A percentile compares a stretch with the other conserved stretches of the same genome.
These are phyloP conservation scores for Sphaerobolus stellatus DNA, from an alignment of 1,284 basidiomycete species.

Conservation along the genomic window DNA sequence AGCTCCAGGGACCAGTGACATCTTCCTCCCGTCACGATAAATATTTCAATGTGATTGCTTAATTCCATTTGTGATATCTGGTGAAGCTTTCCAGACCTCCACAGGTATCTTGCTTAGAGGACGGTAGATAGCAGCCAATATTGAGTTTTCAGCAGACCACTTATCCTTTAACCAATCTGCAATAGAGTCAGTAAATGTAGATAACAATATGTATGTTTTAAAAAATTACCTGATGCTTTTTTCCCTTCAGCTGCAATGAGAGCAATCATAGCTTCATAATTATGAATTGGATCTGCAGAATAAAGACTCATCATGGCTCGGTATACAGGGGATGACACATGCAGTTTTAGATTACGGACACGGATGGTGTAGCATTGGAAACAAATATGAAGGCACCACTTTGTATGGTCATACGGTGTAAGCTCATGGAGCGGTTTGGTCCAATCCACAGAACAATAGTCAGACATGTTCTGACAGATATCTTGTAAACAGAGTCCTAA, in stretches of 20 bases:
- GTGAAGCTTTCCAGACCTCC: constrained; percentile 23
- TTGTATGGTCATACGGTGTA: constrained; percentile 11
- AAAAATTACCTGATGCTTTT: constrained; percentile 17
- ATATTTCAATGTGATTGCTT: constrained; percentile 18
- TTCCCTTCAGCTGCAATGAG: constrained; percentile 19
- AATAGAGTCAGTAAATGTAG: not conserved
- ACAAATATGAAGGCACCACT: constrained; percentile 11
- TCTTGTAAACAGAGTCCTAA: constrained; percentile 2
- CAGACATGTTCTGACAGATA: not conserved
- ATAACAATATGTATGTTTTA: not conserved
- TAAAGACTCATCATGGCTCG: constrained; percentile 22
- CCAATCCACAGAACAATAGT: not conserved
- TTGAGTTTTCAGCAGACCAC: constrained; percentile 14
- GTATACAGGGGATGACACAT: not conserved
- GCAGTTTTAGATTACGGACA: not conserved
- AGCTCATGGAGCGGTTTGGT: not conserved
- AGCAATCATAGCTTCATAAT: constrained; percentile 18
- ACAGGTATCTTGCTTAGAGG: constrained; percentile 24
- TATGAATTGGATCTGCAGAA: constrained; percentile 18
- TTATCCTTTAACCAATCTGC: constrained; percentile 29
- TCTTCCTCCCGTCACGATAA: not conserved
- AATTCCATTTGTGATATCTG: constrained; percentile 24
- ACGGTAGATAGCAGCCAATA: constrained; percentile 22
- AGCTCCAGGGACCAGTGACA: not conserved
- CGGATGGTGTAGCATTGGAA: constrained; percentile 8